Conservation (phyloP, 345 rosid species). For the Jatropha curcas region DNA sequence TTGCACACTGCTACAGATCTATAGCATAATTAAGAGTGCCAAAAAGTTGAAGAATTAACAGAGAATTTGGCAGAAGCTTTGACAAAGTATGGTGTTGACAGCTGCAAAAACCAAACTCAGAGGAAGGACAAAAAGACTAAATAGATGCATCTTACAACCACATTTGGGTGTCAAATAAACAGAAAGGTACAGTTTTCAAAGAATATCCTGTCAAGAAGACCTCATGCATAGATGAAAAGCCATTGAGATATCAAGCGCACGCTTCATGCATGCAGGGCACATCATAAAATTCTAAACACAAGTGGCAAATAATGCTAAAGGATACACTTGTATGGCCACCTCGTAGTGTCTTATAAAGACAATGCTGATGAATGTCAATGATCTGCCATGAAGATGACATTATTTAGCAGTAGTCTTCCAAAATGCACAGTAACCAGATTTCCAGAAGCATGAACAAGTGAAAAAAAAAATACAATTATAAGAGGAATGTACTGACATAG, state of each 20-base stretch:
- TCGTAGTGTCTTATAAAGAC: constrained; percentile 80
- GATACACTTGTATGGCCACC: constrained; percentile 90
- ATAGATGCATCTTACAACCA: background rate
- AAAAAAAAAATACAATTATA: background rate
- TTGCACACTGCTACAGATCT: constrained; percentile 90
- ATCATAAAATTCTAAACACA: background rate
- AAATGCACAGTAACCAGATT: background rate
- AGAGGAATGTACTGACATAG: background rate
- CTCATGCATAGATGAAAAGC: background rate
- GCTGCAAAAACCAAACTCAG: background rate
- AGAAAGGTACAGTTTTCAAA: background rate
- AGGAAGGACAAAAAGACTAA: background rate
- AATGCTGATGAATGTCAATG: constrained; percentile 62
- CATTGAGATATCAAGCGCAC: constrained; percentile 12
- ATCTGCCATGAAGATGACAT: constrained; percentile 51
- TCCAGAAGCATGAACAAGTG: background rate
- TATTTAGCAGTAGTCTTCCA: constrained; percentile 7
- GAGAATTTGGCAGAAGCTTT: background rate
- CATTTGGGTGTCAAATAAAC: background rate
- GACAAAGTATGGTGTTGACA: background rate
- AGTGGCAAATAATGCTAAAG: constrained; percentile 24
- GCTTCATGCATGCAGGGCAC: background rate
- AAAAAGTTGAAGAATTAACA: constrained; percentile 1
- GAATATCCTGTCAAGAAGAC: background rate
- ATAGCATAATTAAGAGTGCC: constrained; percentile 35